A percentile compares a stretch with the other conserved stretches of the same genome.
Conservation (phyloP, 1,284 basidiomycete species). For the Tetrapyrgos nigripes region DNA sequence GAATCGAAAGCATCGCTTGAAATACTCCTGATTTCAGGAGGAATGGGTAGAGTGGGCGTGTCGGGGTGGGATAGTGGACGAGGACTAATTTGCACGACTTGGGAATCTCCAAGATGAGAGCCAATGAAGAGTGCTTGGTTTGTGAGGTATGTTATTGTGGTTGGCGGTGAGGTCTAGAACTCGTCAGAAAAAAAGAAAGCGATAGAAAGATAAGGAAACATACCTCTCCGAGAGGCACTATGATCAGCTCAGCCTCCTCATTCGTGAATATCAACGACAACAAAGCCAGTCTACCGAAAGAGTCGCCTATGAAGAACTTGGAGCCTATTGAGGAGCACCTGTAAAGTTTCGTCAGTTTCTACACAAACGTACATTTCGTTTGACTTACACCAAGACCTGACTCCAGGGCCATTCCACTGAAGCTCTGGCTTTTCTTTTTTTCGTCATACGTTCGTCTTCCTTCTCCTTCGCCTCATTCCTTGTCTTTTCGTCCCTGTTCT, state of each 20-base stretch:
- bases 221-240: slow-evolving; percentile 80
- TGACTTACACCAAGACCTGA: slow-evolving; percentile 66
- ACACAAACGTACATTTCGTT: too few species aligned
- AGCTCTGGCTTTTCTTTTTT: slow-evolving; percentile 57
- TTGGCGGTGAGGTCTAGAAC: slow-evolving; percentile 75
- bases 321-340: slow-evolving; percentile 50
- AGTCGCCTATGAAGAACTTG: slow-evolving; percentile 76
- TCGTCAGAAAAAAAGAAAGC: neutral
- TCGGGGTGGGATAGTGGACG: slow-evolving; percentile 49
- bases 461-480: slow-evolving; percentile 55
- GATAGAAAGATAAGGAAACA: slow-evolving; percentile 19
- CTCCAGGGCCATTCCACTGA: slow-evolving; percentile 76
- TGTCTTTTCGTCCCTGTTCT: slow-evolving; percentile 46
- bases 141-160: slow-evolving; percentile 79
- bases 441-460: slow-evolving; percentile 58
- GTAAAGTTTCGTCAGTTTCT: too few species aligned
- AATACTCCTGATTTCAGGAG: slow-evolving; percentile 49
- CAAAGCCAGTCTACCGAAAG: slow-evolving; percentile 75
- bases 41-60: slow-evolving; percentile 57
- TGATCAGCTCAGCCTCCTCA: slow-evolving; percentile 52
- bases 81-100: slow-evolving; percentile 68
- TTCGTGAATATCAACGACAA: slow-evolving; percentile 60
- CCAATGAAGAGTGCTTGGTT: slow-evolving; percentile 81
- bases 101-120: slow-evolving; percentile 85
- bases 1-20: slow-evolving; percentile 34